Conservation (phyloP, 2,329 filamentous ascomycete genomes). For the Aspergillus sp. region DNA sequence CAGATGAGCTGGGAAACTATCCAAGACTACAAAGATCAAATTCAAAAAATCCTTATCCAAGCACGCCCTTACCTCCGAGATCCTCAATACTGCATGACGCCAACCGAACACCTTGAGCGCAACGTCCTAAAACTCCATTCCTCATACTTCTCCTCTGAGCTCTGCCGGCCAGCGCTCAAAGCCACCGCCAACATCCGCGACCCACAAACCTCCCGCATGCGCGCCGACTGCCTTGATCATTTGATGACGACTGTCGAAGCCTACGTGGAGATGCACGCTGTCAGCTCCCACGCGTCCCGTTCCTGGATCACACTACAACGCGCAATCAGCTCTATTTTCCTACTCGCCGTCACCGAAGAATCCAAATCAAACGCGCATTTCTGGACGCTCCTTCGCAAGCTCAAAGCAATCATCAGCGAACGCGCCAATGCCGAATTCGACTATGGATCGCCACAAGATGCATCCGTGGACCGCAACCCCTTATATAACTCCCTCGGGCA, state of each 20-base stretch:
- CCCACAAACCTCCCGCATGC: slow-evolving; percentile 41
- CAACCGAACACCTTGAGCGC: slow-evolving; percentile 58
- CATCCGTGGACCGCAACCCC: slow-evolving; percentile 10
- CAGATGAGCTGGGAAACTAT: slow-evolving; percentile 56
- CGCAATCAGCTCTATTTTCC: slow-evolving; percentile 49
- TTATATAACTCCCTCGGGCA: slow-evolving; percentile 15
- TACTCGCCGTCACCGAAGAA: slow-evolving; percentile 48
- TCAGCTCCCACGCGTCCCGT: slow-evolving; percentile 44
- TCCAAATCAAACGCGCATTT: slow-evolving; percentile 42
- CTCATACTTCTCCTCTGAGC: slow-evolving; percentile 62
- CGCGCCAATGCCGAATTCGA: slow-evolving; percentile 39
- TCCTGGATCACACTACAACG: slow-evolving; percentile 50
- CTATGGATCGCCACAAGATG: slow-evolving; percentile 21
- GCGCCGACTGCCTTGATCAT: slow-evolving; percentile 56
- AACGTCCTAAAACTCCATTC: slow-evolving; percentile 62
- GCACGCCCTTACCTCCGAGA: slow-evolving; percentile 59
- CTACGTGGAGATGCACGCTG: slow-evolving; percentile 56
- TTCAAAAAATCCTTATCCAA: slow-evolving; percentile 59
- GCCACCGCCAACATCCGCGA: slow-evolving; percentile 47
- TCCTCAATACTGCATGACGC: slow-evolving; percentile 40
- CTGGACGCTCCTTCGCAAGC: slow-evolving; percentile 40
- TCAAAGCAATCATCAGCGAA: slow-evolving; percentile 47
- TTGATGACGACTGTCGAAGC: slow-evolving; percentile 59
- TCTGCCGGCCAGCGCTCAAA: slow-evolving; percentile 62
- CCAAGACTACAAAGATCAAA: slow-evolving; percentile 56